Percentiles rank a stretch among this genome's conserved stretches.
These are phyloP conservation scores for Naumovozyma dairenensis DNA, from an alignment of 805 yeast genomes.

Conservation along the genomic window DNA sequence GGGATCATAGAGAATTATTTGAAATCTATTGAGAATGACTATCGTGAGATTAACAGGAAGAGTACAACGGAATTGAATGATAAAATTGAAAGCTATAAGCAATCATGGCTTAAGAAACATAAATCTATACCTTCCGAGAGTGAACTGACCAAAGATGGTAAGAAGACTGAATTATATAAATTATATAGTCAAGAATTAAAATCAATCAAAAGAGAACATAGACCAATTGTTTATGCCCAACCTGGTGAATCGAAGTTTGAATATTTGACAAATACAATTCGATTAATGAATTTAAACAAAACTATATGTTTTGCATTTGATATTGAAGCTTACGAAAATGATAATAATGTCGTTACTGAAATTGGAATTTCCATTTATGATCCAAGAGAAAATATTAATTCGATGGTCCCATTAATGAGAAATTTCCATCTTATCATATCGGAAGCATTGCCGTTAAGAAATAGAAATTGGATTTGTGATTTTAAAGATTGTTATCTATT, in stretches of 20 bases:
- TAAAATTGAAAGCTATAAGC: conserved; percentile 6
- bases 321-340: conserved; percentile 46
- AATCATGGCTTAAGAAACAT: conserved; percentile 1
- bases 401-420: conserved; percentile 34
- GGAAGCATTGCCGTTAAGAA: conserved; percentile 35
- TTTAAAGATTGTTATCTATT: conserved; percentile 41
- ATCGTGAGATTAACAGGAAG: conserved; percentile 3
- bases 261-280: conserved; percentile 15
- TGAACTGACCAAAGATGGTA: neutral
- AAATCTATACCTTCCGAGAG: conserved; percentile 3
- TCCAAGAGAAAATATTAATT: conserved; percentile 36
- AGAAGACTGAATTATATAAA: conserved; percentile 3
- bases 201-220: conserved; percentile 13
- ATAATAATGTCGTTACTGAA: conserved; percentile 39
- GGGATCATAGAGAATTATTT: conserved; percentile 8
- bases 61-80: conserved; percentile 5
- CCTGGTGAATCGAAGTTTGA: conserved; percentile 16
- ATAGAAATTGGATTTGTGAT: conserved; percentile 48
- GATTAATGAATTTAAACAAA: conserved; percentile 14
- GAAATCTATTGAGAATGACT: conserved; percentile 3
- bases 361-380: conserved; percentile 50
- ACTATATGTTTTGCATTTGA: conserved; percentile 40
- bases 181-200: conserved; percentile 9
- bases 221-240: conserved; percentile 16
- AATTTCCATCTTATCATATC: conserved; percentile 37